Evolutionary conservation across 306 rosid species (phyloP).

Genomic region (Casuarina cunninghamiana): DNA sequence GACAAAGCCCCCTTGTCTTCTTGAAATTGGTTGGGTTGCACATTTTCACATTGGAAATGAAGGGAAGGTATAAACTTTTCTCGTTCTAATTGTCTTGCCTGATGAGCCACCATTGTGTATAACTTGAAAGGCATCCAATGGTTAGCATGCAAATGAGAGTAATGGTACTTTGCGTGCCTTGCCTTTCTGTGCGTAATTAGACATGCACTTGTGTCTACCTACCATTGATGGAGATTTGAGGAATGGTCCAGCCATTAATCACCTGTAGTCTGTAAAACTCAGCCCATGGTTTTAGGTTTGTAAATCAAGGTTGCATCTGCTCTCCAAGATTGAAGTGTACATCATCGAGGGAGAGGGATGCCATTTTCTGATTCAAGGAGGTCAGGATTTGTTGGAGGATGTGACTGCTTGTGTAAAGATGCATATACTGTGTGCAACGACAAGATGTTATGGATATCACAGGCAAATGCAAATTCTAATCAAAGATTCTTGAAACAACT

Average conservation of each 20-base stretch:
- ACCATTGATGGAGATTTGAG: background rate
- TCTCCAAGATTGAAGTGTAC: too few relatives aligned
- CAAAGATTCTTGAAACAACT: too few relatives aligned
- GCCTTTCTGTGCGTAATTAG: background rate
- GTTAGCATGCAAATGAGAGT: background rate
- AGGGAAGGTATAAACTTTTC: background rate
- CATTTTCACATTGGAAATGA: background rate
- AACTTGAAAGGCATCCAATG: background rate
- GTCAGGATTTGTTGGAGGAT: too few relatives aligned
- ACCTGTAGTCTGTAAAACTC: background rate
- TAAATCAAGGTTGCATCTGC: too few relatives aligned
- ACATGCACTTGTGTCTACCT: background rate
- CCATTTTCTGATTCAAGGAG: too few relatives aligned
- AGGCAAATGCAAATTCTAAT: too few relatives aligned
- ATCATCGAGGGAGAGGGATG: too few relatives aligned
- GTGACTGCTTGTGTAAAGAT: too few relatives aligned
- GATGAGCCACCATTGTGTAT: background rate
- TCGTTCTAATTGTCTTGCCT: background rate
- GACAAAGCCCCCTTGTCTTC: background rate
- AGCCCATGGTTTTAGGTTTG: background rate
- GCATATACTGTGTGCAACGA: too few relatives aligned
- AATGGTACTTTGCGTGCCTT: background rate
- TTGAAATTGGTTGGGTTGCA: background rate
- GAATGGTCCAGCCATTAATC: background rate
- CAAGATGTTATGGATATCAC: too few relatives aligned